These are phyloP conservation scores for Wallacemonas rigidus DNA, from an alignment of 208 protist species.

Conservation along the genomic window DNA sequence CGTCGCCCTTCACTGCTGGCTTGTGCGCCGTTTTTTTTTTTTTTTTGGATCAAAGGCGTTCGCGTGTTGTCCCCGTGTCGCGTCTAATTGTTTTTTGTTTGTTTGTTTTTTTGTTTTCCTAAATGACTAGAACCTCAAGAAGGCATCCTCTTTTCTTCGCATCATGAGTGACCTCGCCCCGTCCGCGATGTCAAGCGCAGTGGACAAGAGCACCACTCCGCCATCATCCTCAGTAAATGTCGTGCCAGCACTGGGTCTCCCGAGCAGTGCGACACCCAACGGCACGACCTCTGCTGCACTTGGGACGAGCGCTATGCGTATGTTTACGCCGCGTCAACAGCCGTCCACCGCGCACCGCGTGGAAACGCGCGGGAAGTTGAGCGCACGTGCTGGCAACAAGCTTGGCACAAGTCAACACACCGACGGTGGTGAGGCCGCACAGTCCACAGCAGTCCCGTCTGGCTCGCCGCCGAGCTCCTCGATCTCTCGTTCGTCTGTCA, in stretches of 20 bases:
- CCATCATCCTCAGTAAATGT: neutral
- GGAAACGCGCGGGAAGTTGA: neutral
- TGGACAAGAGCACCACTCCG: neutral
- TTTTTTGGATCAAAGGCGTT: too few relatives aligned
- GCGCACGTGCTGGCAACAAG: neutral
- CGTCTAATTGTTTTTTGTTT: neutral
- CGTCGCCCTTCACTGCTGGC: too few relatives aligned
- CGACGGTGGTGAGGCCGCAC: neutral
- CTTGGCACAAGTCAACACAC: neutral
- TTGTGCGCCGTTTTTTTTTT: too few relatives aligned
- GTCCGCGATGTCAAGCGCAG: neutral
- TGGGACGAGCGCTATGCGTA: constrained; percentile 3
- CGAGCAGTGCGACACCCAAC: too few relatives aligned
- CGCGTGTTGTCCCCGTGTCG: too few relatives aligned
- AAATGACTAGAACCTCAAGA: neutral
- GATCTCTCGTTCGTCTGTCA: too few relatives aligned
- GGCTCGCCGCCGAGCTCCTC: neutral
- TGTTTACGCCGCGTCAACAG: constrained; percentile 25
- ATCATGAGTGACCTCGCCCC: constrained; percentile 5
- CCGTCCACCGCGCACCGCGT: neutral
- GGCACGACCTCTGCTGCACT: too few relatives aligned
- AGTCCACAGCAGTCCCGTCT: neutral
- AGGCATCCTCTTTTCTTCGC: neutral
- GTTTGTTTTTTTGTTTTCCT: constrained; percentile 16
- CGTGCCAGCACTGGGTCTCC: too few relatives aligned